Evolutionary conservation across 192 early-diverging fungal genomes (phyloP).

Genomic region (Phlyctochytrium planicorne): DNA sequence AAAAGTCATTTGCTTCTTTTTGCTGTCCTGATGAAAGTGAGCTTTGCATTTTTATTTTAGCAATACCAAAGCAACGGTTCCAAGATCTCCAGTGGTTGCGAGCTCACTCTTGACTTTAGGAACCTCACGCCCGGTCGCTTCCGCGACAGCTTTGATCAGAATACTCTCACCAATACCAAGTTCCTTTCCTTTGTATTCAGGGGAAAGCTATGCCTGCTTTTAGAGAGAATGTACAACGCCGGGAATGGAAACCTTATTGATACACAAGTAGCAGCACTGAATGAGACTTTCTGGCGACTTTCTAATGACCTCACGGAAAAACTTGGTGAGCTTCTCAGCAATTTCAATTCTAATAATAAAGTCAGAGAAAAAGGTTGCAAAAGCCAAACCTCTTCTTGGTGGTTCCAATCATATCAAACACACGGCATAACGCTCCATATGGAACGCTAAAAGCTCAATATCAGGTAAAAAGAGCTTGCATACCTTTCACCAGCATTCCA

Average conservation of each 20-base stretch:
- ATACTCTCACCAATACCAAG: constrained; percentile 93
- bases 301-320: constrained; percentile 68
- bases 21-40: constrained; percentile 42
- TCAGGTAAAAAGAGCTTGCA: not conserved
- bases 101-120: constrained; percentile 79
- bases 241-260: constrained; percentile 71
- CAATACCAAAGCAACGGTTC: constrained; percentile 76
- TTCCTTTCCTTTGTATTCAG: constrained; percentile 95
- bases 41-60: not conserved
- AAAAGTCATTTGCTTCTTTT: constrained; percentile 83
- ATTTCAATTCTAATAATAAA: constrained; percentile 61
- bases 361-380: constrained; percentile 2
- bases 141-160: constrained; percentile 89
- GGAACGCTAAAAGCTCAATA: constrained; percentile 43
- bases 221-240: not conserved
- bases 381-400: constrained; percentile 75
- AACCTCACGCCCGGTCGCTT: constrained; percentile 77
- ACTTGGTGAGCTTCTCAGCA: constrained; percentile 64
- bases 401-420: constrained; percentile 82
- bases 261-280: constrained; percentile 84
- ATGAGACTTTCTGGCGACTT: constrained; percentile 64
- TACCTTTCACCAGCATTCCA: constrained; percentile 6
- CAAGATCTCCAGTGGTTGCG: constrained; percentile 81
- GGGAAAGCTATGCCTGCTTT: constrained; percentile 64
- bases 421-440: constrained; percentile 84